phyloP scores from a whole-genome alignment of 441 rosid species.

The Pelargonium australe region DNA sequence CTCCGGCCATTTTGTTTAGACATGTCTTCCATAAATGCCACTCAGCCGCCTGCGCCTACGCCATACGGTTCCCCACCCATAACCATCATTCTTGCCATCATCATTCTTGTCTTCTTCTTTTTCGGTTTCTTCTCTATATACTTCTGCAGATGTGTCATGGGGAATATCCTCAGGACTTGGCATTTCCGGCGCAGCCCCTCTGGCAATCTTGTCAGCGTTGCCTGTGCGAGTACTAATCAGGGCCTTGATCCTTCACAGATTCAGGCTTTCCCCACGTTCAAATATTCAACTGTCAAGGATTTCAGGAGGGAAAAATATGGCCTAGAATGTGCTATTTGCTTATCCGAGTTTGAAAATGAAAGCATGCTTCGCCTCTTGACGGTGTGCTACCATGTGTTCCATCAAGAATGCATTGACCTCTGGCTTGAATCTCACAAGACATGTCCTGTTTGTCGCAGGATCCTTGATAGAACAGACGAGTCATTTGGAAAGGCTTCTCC shows the following conservation, averaged over 20 bases:
- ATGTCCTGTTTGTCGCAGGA: conserved; percentile 79
- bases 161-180: conserved; percentile 36
- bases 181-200: conserved; percentile 31
- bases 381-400: conserved; percentile 71
- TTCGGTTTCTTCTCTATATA: conserved; percentile 50
- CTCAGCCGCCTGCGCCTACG: conserved; percentile 11
- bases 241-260: conserved; percentile 61
- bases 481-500: neutral
- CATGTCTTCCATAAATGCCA: neutral
- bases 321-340: conserved; percentile 78
- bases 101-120: conserved; percentile 53
- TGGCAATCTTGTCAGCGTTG: conserved; percentile 6
- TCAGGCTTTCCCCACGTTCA: conserved; percentile 58
- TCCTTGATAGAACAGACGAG: conserved; percentile 32
- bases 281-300: conserved; percentile 55
- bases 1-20: conserved; percentile 1
- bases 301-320: conserved; percentile 47
- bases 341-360: conserved; percentile 56
- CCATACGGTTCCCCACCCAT: conserved; percentile 34
- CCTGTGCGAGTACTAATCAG: conserved; percentile 8
- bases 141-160: conserved; percentile 53
- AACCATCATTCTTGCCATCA: conserved; percentile 39
- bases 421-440: conserved; percentile 77
- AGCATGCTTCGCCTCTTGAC: conserved; percentile 58
- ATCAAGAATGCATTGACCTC: conserved; percentile 73